Conservation (phyloP, 768 basidiomycete genomes). For the Mycena crocata region DNA sequence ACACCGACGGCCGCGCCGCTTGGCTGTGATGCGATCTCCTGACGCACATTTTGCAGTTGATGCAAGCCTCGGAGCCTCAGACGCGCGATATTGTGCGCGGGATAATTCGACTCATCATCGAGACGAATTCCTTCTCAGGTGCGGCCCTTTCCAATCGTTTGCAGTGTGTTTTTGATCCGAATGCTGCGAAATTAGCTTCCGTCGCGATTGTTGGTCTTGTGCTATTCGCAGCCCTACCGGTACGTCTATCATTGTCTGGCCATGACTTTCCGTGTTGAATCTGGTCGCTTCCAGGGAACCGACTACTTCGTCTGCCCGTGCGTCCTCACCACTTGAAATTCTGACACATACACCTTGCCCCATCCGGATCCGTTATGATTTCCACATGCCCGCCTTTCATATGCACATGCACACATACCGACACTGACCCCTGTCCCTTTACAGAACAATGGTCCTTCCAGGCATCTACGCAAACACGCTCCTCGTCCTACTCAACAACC, state of each 20-base stretch:
- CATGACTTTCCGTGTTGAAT: not conserved
- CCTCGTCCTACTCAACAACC: constrained; percentile 40
- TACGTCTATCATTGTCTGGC: not conserved
- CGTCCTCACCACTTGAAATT: too few relatives aligned
- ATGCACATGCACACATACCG: too few relatives aligned
- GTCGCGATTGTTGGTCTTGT: constrained; percentile 31
- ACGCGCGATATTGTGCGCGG: constrained; percentile 28
- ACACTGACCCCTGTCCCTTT: not conserved
- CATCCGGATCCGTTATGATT: too few relatives aligned
- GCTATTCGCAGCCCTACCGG: constrained; percentile 18
- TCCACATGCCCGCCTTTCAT: too few relatives aligned
- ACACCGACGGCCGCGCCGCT: too few relatives aligned
- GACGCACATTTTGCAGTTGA: not conserved
- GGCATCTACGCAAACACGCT: constrained; percentile 40
- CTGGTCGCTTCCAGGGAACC: not conserved
- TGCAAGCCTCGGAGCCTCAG: constrained; percentile 11
- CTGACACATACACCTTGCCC: too few relatives aligned
- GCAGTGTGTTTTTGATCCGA: not conserved
- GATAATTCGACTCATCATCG: constrained; percentile 38
- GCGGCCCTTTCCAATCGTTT: not conserved
- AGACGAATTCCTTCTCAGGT: constrained; percentile 37
- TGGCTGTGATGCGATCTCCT: not conserved
- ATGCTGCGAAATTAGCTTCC: not conserved
- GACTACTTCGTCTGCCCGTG: constrained; percentile 32
- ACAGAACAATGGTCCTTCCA: constrained; percentile 33